Percentiles rank a stretch among this genome's conserved stretches.
phyloP scores from a whole-genome alignment of 352 stramenopile genomes.

The Pilasporangium apinafurcum region DNA sequence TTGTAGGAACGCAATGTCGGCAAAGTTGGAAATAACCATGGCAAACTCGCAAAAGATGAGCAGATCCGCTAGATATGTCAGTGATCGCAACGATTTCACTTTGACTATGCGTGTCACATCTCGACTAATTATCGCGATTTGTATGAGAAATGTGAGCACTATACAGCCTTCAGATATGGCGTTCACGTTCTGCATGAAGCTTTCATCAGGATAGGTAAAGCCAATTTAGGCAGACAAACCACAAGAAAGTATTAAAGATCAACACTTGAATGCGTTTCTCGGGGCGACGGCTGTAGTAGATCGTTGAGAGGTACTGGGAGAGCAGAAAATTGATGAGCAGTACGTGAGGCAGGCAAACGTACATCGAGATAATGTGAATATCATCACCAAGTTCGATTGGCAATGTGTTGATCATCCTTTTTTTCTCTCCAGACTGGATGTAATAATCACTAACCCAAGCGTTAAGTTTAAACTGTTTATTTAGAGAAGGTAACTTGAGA shows the following conservation, averaged over 20 bases:
- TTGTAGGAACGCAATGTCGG: slow-evolving; percentile 4
- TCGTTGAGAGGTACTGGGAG: slow-evolving; percentile 23
- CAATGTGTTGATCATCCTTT: too few relatives aligned
- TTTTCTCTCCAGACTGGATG: too few relatives aligned
- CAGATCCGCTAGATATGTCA: slow-evolving; percentile 3
- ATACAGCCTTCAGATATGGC: slow-evolving; percentile 23
- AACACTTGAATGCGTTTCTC: slow-evolving; percentile 13
- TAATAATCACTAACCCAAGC: too few relatives aligned
- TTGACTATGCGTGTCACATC: slow-evolving; percentile 23
- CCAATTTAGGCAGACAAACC: slow-evolving; percentile 17
- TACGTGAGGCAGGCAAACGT: slow-evolving; percentile 13
- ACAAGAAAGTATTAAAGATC: slow-evolving; percentile 5
- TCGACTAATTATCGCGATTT: slow-evolving; percentile 27
- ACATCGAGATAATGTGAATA: too few relatives aligned
- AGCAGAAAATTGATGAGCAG: slow-evolving; percentile 36
- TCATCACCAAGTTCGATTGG: too few relatives aligned
- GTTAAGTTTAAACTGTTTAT: too few relatives aligned
- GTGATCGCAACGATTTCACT: slow-evolving; percentile 9
- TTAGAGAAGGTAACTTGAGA: too few relatives aligned
- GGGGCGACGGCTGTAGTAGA: slow-evolving; percentile 17
- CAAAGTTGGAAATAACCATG: slow-evolving; percentile 3
- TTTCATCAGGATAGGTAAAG: slow-evolving; percentile 10
- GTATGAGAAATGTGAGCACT: slow-evolving; percentile 26
- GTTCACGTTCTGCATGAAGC: slow-evolving; percentile 17
- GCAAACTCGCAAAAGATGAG: slow-evolving; percentile 7